phyloP scores from a whole-genome alignment of 345 rosid species.

The Populus euphratica region DNA sequence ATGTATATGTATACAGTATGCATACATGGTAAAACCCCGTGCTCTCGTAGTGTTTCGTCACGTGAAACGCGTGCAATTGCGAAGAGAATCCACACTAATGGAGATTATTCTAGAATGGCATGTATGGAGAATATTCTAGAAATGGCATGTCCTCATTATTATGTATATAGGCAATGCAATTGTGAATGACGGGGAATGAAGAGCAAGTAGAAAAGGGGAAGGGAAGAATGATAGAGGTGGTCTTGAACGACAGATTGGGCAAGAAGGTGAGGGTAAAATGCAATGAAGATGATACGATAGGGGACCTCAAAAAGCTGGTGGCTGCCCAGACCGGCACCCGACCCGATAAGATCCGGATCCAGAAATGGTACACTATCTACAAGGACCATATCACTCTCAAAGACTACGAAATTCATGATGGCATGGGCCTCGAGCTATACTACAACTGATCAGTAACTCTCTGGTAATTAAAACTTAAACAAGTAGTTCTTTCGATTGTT shows the following conservation, averaged over 20 bases:
- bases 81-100: too few species aligned
- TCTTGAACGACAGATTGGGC: slow-evolving; percentile 34
- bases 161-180: too few species aligned
- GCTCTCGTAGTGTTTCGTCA: too few species aligned
- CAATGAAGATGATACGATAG: slow-evolving; percentile 31
- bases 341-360: slow-evolving; percentile 44
- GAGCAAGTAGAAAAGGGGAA: too few species aligned
- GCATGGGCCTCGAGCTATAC: slow-evolving; percentile 41
- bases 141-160: too few species aligned
- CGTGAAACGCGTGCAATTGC: too few species aligned
- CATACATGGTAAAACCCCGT: too few species aligned
- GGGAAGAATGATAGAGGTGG: slow-evolving; percentile 32
- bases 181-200: too few species aligned
- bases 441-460: slow-evolving; percentile 12
- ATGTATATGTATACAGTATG: rapidly evolving
- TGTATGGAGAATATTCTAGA: too few species aligned
- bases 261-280: slow-evolving; percentile 35
- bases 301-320: slow-evolving; percentile 40
- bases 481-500: too few species aligned
- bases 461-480: too few species aligned
- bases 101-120: too few species aligned
- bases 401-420: slow-evolving; percentile 35
- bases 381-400: slow-evolving; percentile 35
- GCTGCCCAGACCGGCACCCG: slow-evolving; percentile 41
- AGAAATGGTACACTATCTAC: slow-evolving; percentile 42